Conservation (phyloP, 2,329 filamentous ascomycete genomes). For the Penicillium rolfsii region DNA sequence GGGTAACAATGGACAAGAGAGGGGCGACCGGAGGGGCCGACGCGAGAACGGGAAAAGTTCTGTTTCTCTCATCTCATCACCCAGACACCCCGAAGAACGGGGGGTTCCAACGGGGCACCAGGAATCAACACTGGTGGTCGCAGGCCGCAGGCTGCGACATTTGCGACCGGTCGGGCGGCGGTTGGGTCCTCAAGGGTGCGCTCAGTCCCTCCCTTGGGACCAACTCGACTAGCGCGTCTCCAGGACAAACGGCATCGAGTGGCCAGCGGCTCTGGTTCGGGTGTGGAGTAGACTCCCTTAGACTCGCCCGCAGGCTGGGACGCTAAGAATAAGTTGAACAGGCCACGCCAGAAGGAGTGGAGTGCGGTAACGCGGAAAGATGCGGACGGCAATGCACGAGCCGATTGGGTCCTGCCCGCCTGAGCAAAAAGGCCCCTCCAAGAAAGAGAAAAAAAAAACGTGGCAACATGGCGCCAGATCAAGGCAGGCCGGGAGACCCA, state of each 20-base stretch:
- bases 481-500: constrained; percentile 8
- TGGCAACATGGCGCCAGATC: constrained; percentile 27
- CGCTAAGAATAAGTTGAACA: constrained; percentile 19
- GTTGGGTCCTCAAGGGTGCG: constrained; percentile 24
- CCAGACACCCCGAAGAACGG: not conserved
- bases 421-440: not conserved
- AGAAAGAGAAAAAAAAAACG: constrained; percentile 34
- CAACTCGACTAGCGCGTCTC: constrained; percentile 27
- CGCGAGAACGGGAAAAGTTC: not conserved
- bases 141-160: constrained; percentile 19
- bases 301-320: constrained; percentile 10
- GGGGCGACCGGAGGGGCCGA: not conserved
- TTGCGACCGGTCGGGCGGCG: constrained; percentile 16
- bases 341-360: constrained; percentile 29
- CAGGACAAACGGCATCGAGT: constrained; percentile 29
- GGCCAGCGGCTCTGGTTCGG: constrained; percentile 26
- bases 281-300: constrained; percentile 17
- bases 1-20: constrained; percentile 17
- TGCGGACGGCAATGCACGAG: constrained; percentile 39
- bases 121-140: constrained; percentile 13
- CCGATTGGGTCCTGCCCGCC: constrained; percentile 35
- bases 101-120: not conserved
- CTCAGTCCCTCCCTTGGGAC: constrained; percentile 31
- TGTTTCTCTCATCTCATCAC: not conserved
- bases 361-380: constrained; percentile 38